Percentiles rank a stretch among this genome's conserved stretches.
These are phyloP conservation scores for Scheffersomyces segobiensis DNA, from an alignment of 1,139 yeast genomes.

Conservation along the genomic window DNA sequence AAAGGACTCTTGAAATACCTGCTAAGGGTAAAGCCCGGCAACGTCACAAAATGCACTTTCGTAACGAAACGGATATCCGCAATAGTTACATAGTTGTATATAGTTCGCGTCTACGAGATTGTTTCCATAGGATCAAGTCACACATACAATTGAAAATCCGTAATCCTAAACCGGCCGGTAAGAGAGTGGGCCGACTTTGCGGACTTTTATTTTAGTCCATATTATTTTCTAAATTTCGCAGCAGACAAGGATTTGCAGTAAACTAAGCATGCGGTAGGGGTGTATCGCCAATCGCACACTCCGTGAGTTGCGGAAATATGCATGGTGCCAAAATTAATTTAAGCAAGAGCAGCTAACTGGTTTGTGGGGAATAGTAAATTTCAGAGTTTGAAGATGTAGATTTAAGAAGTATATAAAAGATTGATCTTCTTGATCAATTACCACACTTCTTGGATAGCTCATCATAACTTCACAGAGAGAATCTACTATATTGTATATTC, in stretches of 20 bases:
- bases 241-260: neutral
- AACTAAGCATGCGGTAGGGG: neutral
- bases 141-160: neutral
- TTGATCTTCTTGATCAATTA: neutral
- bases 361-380: neutral
- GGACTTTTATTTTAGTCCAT: neutral
- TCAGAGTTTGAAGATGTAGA: neutral
- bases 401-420: neutral
- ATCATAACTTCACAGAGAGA: neutral
- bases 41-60: neutral
- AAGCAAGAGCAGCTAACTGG: neutral
- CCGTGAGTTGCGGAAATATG: neutral
- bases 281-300: neutral
- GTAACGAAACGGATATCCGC: neutral
- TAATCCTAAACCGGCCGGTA: neutral
- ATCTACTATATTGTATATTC: neutral
- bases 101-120: neutral
- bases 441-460: neutral
- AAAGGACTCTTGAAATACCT: neutral
- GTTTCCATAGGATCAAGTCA: neutral
- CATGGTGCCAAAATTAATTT: neutral
- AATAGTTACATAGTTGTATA: neutral
- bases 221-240: neutral
- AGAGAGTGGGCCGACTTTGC: neutral
- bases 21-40: neutral